Evolutionary conservation across 1,139 yeast genomes (phyloP), one percentile per base, ranked within the genome.

Genomic region (Sugiyamaella sp.): DNA sequence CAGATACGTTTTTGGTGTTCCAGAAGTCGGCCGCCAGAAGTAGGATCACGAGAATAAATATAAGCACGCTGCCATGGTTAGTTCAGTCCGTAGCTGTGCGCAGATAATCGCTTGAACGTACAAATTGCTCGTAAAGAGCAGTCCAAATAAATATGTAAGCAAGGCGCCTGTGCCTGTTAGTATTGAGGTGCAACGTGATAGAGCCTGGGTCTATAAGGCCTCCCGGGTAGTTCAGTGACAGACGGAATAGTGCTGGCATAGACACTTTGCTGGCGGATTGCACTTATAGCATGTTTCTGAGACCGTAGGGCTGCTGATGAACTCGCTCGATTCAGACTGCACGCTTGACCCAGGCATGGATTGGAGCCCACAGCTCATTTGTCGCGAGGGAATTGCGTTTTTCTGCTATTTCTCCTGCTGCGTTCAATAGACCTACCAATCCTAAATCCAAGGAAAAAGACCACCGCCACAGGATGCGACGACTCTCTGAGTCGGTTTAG

Each of bases 1-100:
- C 99, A 14, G 95, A 78, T 14, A 93, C 88, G 69, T 93, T 93
- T 66, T 93, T 93, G 42, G 89, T 84, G 66, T 89, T 86, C 96
- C 97, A 93, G 66, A 93, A 93, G 69, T 93, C 99, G 1, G 89
- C 89, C 0, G 96, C 86, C 25, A 89, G 77, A 27, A 90, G 74
- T 21, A 93, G 73, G 4, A 90, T 82, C 44, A 89, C 83, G 9
- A 84, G 69, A 27, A 93, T 90, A 73, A 93, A 93, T 63, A 89
- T 83, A 47, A 89, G 75, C 9, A 89, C 85, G 66, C 76, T 72
- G 33, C 22, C n/a, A 32, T 4, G 38, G 37, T 14, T 29, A 24
- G 17, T 37, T 20, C n/a, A 33, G 27, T 17, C 20, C 9, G 21
- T 16, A n/a, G n/a, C n/a, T 14, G 17, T 35, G n/a, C 8, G 39